Base-by-base conservation (phyloP, 139 green algal genomes). In the Chlorella sp. region DNA sequence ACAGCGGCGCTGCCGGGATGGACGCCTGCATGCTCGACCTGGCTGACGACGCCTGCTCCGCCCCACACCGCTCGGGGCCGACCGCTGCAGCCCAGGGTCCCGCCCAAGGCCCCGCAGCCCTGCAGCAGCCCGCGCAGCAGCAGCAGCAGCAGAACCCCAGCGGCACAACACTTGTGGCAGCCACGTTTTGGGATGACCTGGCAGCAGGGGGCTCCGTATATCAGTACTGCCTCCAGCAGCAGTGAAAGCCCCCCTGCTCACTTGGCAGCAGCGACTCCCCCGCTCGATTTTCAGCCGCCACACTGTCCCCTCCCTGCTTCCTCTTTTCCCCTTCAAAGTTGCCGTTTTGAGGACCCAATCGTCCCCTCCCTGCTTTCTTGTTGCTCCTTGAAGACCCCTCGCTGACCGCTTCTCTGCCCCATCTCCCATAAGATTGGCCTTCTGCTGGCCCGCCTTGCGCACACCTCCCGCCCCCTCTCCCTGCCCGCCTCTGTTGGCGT, bases 11-110 rank as follows among this genome's bases (percentile, higher is more conserved):
- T 21, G 71, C 71, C 30, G 85, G 42, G 22, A 7, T 76, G 48
- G 48, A 42, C 5, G 48, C 66, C 9, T n/a, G 42, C 48, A 34
- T 83, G n/a, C 85, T 89, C 9, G 71, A 84, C 42, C 73, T 89
- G 48, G n/a, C 48, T 64, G 85, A 83, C n/a, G 85, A 89, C 9
- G 85, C 71, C 21, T 83, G 85, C 73, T 83, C 68, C 40, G 34
- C 83, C 53, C 81, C 26, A 24, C 40, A 9, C 16, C 66, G 79
- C 79, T 36, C 4, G 42, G 66, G 2, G 19, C 22, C 30, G 24
- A 32, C 32, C 30, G 48, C 30, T 21, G 42, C 53, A 73, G 32
- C n/a, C 12, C 3, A 32, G 26, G 61, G 9, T 7, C 39, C 42
- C 32, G 32, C n/a, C 12, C 3, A 32, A 12, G 61, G 9, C 5